A percentile compares a stretch with the other conserved stretches of the same genome.
phyloP scores from a whole-genome alignment of 257 asterid species.

The Avicennia marina region DNA sequence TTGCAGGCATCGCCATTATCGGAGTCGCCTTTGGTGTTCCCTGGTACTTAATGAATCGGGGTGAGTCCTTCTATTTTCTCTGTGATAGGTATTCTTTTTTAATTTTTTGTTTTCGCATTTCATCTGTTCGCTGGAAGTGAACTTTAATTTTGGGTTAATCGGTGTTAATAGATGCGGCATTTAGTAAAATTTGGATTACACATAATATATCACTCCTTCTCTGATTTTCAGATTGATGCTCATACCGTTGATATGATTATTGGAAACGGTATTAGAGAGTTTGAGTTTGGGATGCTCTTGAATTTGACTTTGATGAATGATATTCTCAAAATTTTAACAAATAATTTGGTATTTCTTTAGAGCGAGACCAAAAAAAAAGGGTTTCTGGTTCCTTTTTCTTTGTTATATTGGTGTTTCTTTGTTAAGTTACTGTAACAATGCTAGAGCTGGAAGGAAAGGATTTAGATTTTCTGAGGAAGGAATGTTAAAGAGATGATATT shows the following conservation, averaged over 20 bases:
- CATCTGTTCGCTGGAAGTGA: neutral
- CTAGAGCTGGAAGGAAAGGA: too few species aligned
- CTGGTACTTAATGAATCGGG: constrained; percentile 83
- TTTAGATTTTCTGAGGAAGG: too few species aligned
- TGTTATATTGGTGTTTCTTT: too few species aligned
- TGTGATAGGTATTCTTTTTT: constrained; percentile 7
- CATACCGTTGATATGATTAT: neutral
- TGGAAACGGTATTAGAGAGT: neutral
- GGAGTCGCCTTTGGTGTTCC: constrained; percentile 69
- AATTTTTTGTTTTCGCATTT: neutral
- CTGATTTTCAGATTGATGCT: neutral
- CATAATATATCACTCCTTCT: too few species aligned
- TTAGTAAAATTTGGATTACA: too few species aligned
- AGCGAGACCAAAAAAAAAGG: too few species aligned
- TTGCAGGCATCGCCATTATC: constrained; percentile 71
- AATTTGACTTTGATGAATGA: neutral
- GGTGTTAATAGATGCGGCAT: neutral
- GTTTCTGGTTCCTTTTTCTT: too few species aligned
- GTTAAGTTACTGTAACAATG: too few species aligned
- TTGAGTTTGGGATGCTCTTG: neutral
- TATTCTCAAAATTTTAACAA: too few species aligned
- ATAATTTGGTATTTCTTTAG: too few species aligned
- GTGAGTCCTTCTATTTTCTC: constrained; percentile 24
- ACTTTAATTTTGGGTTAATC: neutral
- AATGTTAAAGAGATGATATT: too few species aligned